These are phyloP conservation scores for Tulasnella sp. DNA, from an alignment of 768 basidiomycete genomes.

Conservation along the genomic window DNA sequence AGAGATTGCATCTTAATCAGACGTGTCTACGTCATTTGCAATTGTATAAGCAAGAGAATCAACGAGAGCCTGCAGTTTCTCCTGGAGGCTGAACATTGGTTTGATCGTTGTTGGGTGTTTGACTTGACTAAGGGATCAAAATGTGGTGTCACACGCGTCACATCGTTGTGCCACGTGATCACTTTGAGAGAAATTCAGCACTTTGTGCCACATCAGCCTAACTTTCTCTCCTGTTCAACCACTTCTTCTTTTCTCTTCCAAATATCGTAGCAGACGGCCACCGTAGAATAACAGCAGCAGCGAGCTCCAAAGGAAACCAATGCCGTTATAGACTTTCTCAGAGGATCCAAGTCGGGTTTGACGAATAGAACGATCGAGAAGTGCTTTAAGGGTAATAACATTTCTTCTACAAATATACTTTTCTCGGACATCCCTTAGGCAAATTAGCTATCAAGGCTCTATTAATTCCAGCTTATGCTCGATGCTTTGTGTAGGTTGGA, in stretches of 20 bases:
- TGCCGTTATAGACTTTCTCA: slow-evolving; percentile 74
- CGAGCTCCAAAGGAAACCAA: slow-evolving; percentile 69
- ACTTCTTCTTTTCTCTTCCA: no score
- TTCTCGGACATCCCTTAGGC: slow-evolving; percentile 43
- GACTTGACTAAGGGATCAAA: no score
- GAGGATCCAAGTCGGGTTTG: slow-evolving; percentile 73
- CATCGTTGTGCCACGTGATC: no score
- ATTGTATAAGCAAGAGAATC: slow-evolving; percentile 16
- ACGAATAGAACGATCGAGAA: slow-evolving; percentile 79
- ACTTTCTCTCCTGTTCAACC: no score
- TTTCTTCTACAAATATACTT: no score
- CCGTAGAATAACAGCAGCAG: slow-evolving; percentile 68
- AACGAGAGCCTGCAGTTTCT: slow-evolving; percentile 20
- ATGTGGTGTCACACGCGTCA: no score
- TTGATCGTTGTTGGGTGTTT: no score
- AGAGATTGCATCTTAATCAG: slow-evolving; percentile 15
- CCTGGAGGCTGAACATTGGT: no score
- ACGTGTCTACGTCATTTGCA: slow-evolving; percentile 25
- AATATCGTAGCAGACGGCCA: no score
- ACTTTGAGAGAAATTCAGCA: no score
- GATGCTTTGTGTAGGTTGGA: no score
- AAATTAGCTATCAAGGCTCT: slow-evolving; percentile 88
- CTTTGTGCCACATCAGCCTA: no score
- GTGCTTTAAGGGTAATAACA: slow-evolving; percentile 87
- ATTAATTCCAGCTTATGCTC: slow-evolving; percentile 81